Percentiles rank a stretch among this genome's conserved stretches.
These are phyloP conservation scores for Sanghuangporus baumii DNA, from an alignment of 1,284 basidiomycete genomes.

Conservation along the genomic window DNA sequence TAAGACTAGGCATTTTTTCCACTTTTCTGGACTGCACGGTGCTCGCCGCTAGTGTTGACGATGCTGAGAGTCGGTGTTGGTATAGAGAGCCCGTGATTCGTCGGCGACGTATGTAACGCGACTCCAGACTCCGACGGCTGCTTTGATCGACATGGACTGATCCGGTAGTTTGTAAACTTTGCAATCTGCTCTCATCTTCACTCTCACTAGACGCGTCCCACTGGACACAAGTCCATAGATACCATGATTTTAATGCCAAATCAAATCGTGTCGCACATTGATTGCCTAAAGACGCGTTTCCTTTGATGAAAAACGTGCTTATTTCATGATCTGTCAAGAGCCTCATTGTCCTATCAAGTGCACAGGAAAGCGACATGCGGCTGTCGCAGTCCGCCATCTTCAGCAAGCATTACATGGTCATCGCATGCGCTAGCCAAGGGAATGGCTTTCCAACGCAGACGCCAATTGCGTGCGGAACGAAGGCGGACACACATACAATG, in stretches of 20 bases:
- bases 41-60: background rate
- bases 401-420: background rate
- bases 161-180: background rate
- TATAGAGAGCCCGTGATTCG: background rate
- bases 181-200: background rate
- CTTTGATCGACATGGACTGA: background rate
- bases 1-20: conserved; percentile 35
- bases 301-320: background rate
- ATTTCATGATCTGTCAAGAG: background rate
- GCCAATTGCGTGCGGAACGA: background rate
- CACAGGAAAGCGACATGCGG: background rate
- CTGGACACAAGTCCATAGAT: background rate
- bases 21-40: background rate
- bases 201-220: background rate
- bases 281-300: background rate
- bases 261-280: background rate
- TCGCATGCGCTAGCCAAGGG: background rate
- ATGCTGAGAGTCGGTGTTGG: background rate
- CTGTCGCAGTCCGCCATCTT: background rate
- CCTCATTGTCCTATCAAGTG: background rate
- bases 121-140: background rate
- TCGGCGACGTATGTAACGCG: background rate
- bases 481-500: background rate
- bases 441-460: background rate
- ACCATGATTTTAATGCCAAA: background rate